A percentile compares a stretch with the other conserved stretches of the same genome.
Evolutionary conservation across 2,329 filamentous ascomycete species (phyloP).

Genomic region (Niveomyces coronatus): DNA sequence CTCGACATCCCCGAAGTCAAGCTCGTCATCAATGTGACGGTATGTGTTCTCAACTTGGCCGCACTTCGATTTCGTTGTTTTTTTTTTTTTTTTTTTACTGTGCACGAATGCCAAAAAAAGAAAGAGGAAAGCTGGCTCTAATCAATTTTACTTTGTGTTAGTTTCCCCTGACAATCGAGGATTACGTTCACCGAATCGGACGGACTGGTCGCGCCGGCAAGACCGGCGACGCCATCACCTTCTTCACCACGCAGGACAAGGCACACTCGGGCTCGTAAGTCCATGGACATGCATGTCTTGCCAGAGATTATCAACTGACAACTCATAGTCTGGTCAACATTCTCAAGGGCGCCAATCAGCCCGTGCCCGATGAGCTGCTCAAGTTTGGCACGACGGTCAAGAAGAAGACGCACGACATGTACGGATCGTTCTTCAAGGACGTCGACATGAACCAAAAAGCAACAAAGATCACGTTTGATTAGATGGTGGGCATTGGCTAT

Average conservation of each 20-base stretch:
- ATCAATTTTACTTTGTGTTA: too few relatives aligned
- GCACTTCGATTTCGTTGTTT: not conserved
- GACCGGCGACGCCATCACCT: conserved; percentile 76
- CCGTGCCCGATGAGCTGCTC: conserved; percentile 78
- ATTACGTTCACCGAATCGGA: conserved; percentile 96
- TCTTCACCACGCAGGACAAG: conserved; percentile 96
- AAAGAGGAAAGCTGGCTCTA: conserved; percentile 9
- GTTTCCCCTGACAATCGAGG: conserved; percentile 91
- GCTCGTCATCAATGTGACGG: conserved; percentile 84
- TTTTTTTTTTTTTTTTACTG: too few relatives aligned
- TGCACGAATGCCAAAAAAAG: too few relatives aligned
- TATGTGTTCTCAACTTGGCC: conserved; percentile 23
- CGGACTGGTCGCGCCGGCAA: conserved; percentile 90
- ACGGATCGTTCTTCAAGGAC: conserved; percentile 93
- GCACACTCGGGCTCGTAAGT: conserved; percentile 77
- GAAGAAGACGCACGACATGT: conserved; percentile 94
- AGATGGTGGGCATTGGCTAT: conserved; percentile 11
- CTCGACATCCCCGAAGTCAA: conserved; percentile 94
- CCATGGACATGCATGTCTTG: conserved; percentile 7
- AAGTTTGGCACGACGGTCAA: conserved; percentile 98
- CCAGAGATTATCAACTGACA: conserved; percentile 11
- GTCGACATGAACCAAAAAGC: conserved; percentile 72
- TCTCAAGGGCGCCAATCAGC: conserved; percentile 82
- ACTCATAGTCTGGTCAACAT: conserved; percentile 76
- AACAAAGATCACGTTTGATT: conserved; percentile 88